phyloP scores from a whole-genome alignment of 129 eudicot genomes.

The Chrysanthemum lavandulifolium region DNA sequence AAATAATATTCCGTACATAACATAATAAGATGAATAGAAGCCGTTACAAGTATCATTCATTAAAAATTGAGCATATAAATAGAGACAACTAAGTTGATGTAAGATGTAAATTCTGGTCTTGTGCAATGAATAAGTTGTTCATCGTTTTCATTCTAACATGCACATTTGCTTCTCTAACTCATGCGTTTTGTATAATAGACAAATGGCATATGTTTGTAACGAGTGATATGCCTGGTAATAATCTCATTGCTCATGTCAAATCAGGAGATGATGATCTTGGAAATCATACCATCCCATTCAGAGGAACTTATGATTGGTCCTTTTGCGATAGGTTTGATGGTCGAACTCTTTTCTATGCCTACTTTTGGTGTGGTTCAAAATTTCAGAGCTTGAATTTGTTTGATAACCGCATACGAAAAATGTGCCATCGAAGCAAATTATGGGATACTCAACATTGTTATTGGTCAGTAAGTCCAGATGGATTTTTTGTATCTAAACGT shows the following conservation, averaged over 20 bases:
- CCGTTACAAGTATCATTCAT: too few species aligned
- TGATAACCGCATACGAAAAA: background rate
- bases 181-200: background rate
- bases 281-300: conserved; percentile 1
- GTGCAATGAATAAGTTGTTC: too few species aligned
- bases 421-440: background rate
- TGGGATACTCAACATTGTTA: conserved; percentile 1
- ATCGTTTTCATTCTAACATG: background rate
- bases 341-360: conserved; percentile 9
- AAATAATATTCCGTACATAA: too few species aligned
- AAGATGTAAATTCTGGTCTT: too few species aligned
- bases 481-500: conserved; percentile 15
- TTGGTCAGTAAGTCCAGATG: conserved; percentile 8
- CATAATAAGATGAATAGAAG: too few species aligned
- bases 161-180: conserved; percentile 4
- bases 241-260: conserved; percentile 10
- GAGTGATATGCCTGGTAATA: background rate
- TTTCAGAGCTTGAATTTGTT: conserved; percentile 8
- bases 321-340: conserved; percentile 20
- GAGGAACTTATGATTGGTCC: conserved; percentile 2
- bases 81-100: too few species aligned
- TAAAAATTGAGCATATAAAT: too few species aligned
- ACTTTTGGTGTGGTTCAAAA: conserved; percentile 27
- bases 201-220: conserved; percentile 14
- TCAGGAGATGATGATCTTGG: conserved; percentile 30